Conservation (phyloP, 768 basidiomycete species). For the Lentinula edodes region DNA sequence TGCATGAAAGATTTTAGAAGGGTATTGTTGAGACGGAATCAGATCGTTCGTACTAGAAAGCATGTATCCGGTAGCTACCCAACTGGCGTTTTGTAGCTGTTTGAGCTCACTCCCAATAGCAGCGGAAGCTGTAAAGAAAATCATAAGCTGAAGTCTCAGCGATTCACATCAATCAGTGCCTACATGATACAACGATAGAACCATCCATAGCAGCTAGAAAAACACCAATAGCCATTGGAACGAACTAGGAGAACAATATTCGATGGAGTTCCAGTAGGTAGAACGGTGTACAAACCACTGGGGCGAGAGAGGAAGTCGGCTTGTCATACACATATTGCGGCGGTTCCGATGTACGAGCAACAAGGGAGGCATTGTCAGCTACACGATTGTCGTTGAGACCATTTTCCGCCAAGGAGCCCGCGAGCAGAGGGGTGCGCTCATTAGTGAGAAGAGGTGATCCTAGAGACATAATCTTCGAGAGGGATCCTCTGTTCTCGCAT, state of each 20-base stretch:
- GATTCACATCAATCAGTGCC: not conserved
- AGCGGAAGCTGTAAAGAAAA: constrained; percentile 12
- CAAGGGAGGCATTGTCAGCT: not conserved
- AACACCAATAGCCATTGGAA: not conserved
- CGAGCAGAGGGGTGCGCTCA: not conserved
- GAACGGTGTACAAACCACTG: not conserved
- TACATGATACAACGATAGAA: not conserved
- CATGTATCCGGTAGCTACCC: constrained; percentile 20
- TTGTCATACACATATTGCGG: not conserved
- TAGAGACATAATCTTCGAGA: not conserved
- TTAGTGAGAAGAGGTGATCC: not conserved
- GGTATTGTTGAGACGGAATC: not conserved
- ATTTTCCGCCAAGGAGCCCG: not conserved
- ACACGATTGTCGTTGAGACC: not conserved
- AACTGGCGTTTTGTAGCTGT: constrained; percentile 16
- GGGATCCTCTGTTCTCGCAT: not conserved
- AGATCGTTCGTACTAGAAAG: constrained; percentile 10
- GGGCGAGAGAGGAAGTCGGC: not conserved
- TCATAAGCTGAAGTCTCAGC: not conserved
- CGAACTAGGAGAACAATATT: not conserved
- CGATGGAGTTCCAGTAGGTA: not conserved
- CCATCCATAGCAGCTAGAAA: not conserved
- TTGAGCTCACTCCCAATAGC: constrained; percentile 17
- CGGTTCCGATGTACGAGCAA: not conserved
- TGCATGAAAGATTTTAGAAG: not conserved